Evolutionary conservation across 2,329 filamentous ascomycete species (phyloP).

Genomic region (Phoma sp.): DNA sequence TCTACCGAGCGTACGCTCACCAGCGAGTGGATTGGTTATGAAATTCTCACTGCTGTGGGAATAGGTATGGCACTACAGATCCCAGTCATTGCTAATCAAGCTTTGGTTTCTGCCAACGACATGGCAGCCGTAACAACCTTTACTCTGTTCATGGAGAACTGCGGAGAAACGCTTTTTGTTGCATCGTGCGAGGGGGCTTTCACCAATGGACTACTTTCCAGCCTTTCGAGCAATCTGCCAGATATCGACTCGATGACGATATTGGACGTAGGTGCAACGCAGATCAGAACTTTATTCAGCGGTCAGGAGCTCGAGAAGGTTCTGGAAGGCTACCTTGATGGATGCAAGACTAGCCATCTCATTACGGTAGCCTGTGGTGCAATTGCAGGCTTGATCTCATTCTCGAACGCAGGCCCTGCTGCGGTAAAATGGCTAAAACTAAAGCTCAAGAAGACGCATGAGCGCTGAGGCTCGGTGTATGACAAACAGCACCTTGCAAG

Average conservation of each 20-base stretch:
- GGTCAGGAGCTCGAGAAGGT: slow-evolving; percentile 28
- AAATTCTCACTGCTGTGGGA: slow-evolving; percentile 53
- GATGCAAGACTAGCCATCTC: slow-evolving; percentile 33
- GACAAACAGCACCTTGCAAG: no score
- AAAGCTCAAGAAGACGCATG: slow-evolving; percentile 24
- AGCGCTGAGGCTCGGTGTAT: background rate
- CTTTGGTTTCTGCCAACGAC: slow-evolving; percentile 43
- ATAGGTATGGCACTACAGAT: slow-evolving; percentile 52
- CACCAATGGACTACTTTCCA: slow-evolving; percentile 47
- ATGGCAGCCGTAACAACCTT: slow-evolving; percentile 49
- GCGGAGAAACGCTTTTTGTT: slow-evolving; percentile 53
- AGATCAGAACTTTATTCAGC: slow-evolving; percentile 47
- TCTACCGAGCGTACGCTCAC: slow-evolving; percentile 46
- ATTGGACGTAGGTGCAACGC: slow-evolving; percentile 53
- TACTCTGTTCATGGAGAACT: slow-evolving; percentile 52
- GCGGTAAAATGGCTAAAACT: slow-evolving; percentile 21
- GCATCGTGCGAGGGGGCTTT: slow-evolving; percentile 52
- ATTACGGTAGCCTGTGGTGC: slow-evolving; percentile 30
- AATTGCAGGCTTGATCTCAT: slow-evolving; percentile 25
- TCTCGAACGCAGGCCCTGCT: slow-evolving; percentile 26
- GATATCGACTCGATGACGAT: slow-evolving; percentile 43
- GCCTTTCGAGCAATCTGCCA: slow-evolving; percentile 44
- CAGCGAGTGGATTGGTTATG: slow-evolving; percentile 56
- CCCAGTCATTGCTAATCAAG: slow-evolving; percentile 50
- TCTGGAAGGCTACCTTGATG: slow-evolving; percentile 32